Evolutionary conservation across 306 rosid genomes (phyloP), one percentile per base, ranked within the genome.

Genomic region (Ochetophila trinervis): DNA sequence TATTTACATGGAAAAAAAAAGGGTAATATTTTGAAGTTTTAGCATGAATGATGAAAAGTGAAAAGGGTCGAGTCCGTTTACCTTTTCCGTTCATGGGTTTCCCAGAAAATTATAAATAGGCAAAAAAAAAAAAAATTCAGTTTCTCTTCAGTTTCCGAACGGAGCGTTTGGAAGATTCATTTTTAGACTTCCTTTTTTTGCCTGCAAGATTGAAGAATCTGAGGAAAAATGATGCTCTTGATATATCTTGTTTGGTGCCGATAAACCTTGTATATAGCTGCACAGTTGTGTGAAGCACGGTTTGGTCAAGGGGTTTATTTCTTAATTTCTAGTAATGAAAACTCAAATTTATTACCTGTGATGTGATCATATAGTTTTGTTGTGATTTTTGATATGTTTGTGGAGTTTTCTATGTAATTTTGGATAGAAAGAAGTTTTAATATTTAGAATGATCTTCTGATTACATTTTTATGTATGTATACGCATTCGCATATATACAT

Each of bases 171-270:
- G 63, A 35, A 2, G 8, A 18, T 60, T 60, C 15, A 2, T 11
- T n/a, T 37, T 40, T 40, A 2, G 8, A 1, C 11, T 30, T 11
- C 2, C 2, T 34, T 40, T n/a, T 27, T 42, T 36, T 35, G 35
- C 51, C 36, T 60, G 53, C 21, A 42, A 70, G 61, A 50, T 60
- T 51, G 67, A 60, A 60, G 20, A 37, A 11, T 37, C 20, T 19
- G 19, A 53, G 53, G 36, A 57, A 35, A 44, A 24, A 20, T 62
- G 45, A 27, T 37, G 8, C 45, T 15, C 23, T 13, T 5, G 37
- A 23, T 63, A 23, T 63, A 2, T 23, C n/a, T 16, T 47, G 20
- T 63, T 63, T 15, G 5, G 17, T 50, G 20, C 54, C 21, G 20
- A 2, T 50, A 4, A 50, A n/a, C 20, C 54, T 50, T 18, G 21